These are phyloP conservation scores for Clonostachys solani DNA, from an alignment of 2,329 filamentous ascomycete genomes.

Conservation along the genomic window DNA sequence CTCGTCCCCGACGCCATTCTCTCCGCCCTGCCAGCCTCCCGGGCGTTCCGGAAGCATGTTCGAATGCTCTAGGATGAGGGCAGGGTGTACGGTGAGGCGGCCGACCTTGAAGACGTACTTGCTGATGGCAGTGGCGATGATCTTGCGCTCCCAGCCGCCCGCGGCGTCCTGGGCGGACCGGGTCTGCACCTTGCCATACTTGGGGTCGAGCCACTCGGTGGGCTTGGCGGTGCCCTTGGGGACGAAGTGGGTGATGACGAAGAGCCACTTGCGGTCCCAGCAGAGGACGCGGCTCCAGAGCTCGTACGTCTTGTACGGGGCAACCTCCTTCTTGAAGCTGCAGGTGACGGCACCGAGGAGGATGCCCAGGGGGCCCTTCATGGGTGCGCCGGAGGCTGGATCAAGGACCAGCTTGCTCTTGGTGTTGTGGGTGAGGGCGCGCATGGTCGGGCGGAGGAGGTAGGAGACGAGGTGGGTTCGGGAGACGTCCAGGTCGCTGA, in stretches of 20 bases:
- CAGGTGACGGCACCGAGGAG: constrained; percentile 71
- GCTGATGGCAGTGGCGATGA: constrained; percentile 68
- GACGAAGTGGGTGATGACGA: constrained; percentile 71
- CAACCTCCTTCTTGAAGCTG: constrained; percentile 70
- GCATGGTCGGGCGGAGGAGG: constrained; percentile 56
- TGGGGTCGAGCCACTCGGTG: constrained; percentile 44
- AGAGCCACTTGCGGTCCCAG: constrained; percentile 83
- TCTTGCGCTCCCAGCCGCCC: constrained; percentile 53
- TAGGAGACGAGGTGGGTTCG: constrained; percentile 76
- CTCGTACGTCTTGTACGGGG: constrained; percentile 65
- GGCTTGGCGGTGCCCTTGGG: constrained; percentile 55
- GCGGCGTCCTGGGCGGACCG: constrained; percentile 28
- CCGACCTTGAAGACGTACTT: constrained; percentile 84
- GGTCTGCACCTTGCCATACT: constrained; percentile 33
- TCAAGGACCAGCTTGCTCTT: constrained; percentile 45
- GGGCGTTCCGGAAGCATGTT: constrained; percentile 72
- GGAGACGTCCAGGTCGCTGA: constrained; percentile 78
- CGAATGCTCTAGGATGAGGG: constrained; percentile 66
- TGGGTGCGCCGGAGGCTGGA: constrained; percentile 39
- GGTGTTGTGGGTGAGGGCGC: constrained; percentile 43
- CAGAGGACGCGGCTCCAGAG: constrained; percentile 66
- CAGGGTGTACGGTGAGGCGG: constrained; percentile 78
- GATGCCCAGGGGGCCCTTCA: constrained; percentile 52
- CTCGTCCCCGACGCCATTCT: constrained; percentile 32
- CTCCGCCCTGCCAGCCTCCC: constrained; percentile 53